A percentile compares a stretch with the other conserved stretches of the same genome.
Evolutionary conservation across 768 basidiomycete species (phyloP).

Genomic region (Coprinellus aureogranulatus): DNA sequence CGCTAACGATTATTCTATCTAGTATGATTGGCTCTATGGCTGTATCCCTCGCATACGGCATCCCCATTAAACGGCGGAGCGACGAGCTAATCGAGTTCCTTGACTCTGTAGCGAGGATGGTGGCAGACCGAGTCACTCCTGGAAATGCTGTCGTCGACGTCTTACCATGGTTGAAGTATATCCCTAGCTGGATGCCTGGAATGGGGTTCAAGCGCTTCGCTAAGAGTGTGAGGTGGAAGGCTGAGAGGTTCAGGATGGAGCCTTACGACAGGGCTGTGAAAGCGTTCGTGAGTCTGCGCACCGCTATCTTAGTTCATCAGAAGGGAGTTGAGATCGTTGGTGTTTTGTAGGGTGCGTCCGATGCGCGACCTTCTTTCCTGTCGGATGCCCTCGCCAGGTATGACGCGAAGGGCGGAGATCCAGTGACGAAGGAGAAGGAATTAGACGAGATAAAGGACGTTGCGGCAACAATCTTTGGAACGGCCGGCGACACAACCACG

Average conservation of each 20-base stretch:
- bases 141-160: constrained; percentile 19
- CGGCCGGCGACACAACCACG: constrained; percentile 27
- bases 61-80: constrained; percentile 18
- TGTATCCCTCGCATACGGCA: constrained; percentile 26
- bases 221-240: constrained; percentile 17
- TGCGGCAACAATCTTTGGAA: constrained; percentile 36
- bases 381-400: constrained; percentile 3
- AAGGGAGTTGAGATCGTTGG: too few relatives aligned
- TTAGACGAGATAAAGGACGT: constrained; percentile 30
- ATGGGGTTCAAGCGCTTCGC: constrained; percentile 31
- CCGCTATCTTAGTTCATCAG: too few relatives aligned
- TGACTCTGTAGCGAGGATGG: constrained; percentile 14
- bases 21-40: constrained; percentile 23
- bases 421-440: constrained; percentile 15
- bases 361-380: constrained; percentile 8
- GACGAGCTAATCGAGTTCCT: constrained; percentile 23
- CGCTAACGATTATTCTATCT: too few relatives aligned
- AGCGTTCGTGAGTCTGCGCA: constrained; percentile 4
- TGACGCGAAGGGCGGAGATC: not conserved
- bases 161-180: constrained; percentile 21
- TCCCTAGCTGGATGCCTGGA: constrained; percentile 30
- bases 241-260: not conserved
- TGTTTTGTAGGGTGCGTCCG: not conserved
- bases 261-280: constrained; percentile 5
- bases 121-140: constrained; percentile 13